These are phyloP conservation scores for Fraxinus xanthoxyloides DNA, from an alignment of 305 asterid genomes.

Conservation along the genomic window DNA sequence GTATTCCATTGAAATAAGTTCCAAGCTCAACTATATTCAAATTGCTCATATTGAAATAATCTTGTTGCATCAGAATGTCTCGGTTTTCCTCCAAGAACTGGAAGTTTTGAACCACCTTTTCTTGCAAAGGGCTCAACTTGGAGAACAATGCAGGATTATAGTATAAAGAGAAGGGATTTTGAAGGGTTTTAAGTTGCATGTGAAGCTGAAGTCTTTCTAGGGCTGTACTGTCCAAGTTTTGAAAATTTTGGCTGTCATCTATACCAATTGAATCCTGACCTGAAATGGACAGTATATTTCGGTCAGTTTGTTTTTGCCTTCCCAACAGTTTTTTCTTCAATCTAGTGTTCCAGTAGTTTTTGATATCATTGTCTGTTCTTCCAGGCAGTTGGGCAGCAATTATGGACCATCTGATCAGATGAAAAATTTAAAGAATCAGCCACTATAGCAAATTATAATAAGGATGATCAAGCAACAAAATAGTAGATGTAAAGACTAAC, in stretches of 20 bases:
- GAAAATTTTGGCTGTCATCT: slow-evolving; percentile 32
- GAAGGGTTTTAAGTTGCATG: slow-evolving; percentile 62
- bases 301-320: slow-evolving; percentile 48
- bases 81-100: slow-evolving; percentile 11
- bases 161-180: slow-evolving; percentile 49
- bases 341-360: slow-evolving; percentile 79
- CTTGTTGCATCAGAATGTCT: slow-evolving; percentile 24
- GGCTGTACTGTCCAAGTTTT: slow-evolving; percentile 63
- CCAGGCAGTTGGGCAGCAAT: slow-evolving; percentile 80
- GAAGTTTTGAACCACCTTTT: slow-evolving; percentile 40
- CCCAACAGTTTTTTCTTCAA: slow-evolving; percentile 73
- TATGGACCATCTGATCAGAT: slow-evolving; percentile 62
- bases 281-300: slow-evolving; percentile 28
- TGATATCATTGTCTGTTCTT: slow-evolving; percentile 78
- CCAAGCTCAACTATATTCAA: slow-evolving; percentile 3
- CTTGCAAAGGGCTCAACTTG: slow-evolving; percentile 41
- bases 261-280: slow-evolving; percentile 25
- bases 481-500: too few species aligned
- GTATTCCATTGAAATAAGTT: neutral
- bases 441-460: too few species aligned
- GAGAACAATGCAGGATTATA: slow-evolving; percentile 51
- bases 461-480: too few species aligned
- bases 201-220: slow-evolving; percentile 80
- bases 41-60: slow-evolving; percentile 19
- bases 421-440: neutral